phyloP scores from a whole-genome alignment of 2,329 filamentous ascomycete genomes.

The Exophiala aquamarina region DNA sequence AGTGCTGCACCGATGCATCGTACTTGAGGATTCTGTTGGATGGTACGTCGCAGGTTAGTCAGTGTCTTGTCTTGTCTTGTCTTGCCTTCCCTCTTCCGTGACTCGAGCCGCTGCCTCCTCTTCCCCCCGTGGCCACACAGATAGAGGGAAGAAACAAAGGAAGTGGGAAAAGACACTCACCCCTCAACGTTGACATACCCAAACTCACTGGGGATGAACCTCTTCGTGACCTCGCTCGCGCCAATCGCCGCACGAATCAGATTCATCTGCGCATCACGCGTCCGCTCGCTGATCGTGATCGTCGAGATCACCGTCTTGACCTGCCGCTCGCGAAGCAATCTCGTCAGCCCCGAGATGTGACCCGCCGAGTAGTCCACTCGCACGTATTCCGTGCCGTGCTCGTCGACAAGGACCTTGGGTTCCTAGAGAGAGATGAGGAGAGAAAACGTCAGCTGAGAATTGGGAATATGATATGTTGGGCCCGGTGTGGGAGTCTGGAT shows the following conservation, averaged over 20 bases:
- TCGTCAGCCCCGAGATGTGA: background rate
- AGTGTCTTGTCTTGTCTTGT: too few species aligned
- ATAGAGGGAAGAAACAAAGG: too few species aligned
- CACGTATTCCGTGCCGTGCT: background rate
- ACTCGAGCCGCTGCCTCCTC: too few species aligned
- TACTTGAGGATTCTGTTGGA: background rate
- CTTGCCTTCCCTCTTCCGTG: too few species aligned
- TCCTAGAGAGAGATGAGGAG: too few species aligned
- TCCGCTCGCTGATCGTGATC: conserved; percentile 7
- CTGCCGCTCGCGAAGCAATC: conserved; percentile 2
- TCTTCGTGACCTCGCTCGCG: conserved; percentile 14
- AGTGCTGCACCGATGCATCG: conserved; percentile 5
- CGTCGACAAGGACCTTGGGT: too few species aligned
- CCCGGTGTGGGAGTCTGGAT: too few species aligned
- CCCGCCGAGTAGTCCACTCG: background rate
- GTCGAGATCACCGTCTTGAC: conserved; percentile 29
- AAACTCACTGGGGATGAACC: conserved; percentile 28
- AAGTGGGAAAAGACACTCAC: background rate
- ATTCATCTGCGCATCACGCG: conserved; percentile 17
- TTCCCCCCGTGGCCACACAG: too few species aligned
- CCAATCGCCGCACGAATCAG: conserved; percentile 26
- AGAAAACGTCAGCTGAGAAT: too few species aligned
- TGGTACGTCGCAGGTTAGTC: too few species aligned
- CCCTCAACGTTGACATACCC: conserved; percentile 18
- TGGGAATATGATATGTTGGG: too few species aligned